Evolutionary conservation across 148 eudicot species (phyloP).

Genomic region (Oxyria digyna): DNA sequence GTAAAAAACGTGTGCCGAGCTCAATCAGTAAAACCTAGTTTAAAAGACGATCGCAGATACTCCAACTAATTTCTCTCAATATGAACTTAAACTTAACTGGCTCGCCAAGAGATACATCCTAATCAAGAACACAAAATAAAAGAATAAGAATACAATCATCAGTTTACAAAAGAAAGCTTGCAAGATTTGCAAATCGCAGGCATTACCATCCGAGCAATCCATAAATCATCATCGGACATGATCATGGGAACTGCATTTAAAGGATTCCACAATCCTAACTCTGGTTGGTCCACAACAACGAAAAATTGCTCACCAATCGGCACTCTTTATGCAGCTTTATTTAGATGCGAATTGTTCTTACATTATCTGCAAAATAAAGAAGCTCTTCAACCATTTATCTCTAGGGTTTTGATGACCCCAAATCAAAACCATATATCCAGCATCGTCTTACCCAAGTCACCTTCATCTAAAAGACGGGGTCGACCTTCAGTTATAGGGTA

Average conservation of each 20-base stretch:
- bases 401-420: not conserved
- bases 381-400: not conserved
- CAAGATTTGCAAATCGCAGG: too few relatives aligned
- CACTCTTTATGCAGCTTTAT: conserved; percentile 43
- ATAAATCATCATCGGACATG: conserved; percentile 58
- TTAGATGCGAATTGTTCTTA: conserved; percentile 30
- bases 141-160: not conserved
- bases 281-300: conserved; percentile 41
- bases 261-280: conserved; percentile 49
- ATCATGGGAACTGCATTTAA: conserved; percentile 33
- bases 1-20: too few relatives aligned
- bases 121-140: conserved; percentile 1
- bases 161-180: not conserved
- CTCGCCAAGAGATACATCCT: conserved; percentile 46
- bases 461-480: not conserved
- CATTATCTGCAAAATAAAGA: conserved; percentile 17
- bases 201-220: conserved; percentile 48
- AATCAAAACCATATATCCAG: not conserved
- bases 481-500: not conserved
- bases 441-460: too few relatives aligned
- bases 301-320: conserved; percentile 42
- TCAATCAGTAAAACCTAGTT: too few relatives aligned
- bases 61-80: conserved; percentile 20
- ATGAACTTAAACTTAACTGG: conserved; percentile 44
- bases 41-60: too few relatives aligned